phyloP scores from a whole-genome alignment of 176 grass and related monocot species.

The Carex littledalei region DNA sequence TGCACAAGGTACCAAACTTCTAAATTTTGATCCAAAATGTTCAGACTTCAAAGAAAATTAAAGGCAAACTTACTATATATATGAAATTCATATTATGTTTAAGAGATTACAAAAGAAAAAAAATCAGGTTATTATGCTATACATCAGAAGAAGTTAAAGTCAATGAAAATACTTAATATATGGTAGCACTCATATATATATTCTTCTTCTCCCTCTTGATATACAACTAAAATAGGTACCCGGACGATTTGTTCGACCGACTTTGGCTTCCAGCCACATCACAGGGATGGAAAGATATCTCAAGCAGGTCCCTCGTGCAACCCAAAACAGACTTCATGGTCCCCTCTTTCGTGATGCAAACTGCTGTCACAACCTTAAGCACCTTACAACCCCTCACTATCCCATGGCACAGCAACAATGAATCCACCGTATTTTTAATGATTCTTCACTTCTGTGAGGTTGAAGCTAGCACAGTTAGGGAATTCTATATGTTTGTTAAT shows the following conservation, averaged over 20 bases:
- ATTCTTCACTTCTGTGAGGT: slow-evolving; percentile 25
- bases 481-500: no score
- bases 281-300: not conserved
- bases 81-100: no score
- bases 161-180: no score
- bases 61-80: no score
- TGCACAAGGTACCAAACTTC: no score
- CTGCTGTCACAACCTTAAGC: slow-evolving; percentile 17
- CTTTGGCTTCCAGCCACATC: slow-evolving; percentile 16
- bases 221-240: slow-evolving; percentile 33
- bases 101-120: no score
- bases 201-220: not conserved
- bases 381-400: not conserved
- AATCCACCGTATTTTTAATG: not conserved
- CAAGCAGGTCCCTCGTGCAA: not conserved
- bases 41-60: no score
- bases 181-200: not conserved
- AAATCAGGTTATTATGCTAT: no score
- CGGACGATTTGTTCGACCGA: slow-evolving; percentile 35
- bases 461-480: not conserved
- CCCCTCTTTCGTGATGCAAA: slow-evolving; percentile 31
- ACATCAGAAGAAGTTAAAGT: no score
- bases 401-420: not conserved
- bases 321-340: not conserved
- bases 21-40: no score